Percentiles rank a stretch among this genome's conserved stretches.
Evolutionary conservation across 208 protist species (phyloP).

Genomic region (Trypanosoma cruzi): DNA sequence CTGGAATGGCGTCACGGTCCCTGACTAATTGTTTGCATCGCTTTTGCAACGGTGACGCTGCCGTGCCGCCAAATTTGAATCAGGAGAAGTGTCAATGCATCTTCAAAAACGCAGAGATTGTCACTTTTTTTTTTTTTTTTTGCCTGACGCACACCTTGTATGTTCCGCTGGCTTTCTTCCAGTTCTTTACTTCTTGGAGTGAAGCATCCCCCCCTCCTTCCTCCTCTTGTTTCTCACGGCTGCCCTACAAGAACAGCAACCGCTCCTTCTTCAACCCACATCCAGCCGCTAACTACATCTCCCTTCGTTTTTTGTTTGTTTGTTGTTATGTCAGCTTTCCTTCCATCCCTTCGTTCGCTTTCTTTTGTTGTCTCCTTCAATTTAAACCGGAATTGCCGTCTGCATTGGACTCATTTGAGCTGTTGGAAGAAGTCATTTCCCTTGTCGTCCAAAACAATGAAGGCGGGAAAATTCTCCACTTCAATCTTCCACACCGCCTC

Average conservation of each 20-base stretch:
- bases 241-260: too few species aligned
- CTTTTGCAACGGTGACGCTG: not conserved
- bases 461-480: slow-evolving; percentile 97
- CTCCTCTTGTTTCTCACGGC: too few species aligned
- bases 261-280: too few species aligned
- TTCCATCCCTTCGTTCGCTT: too few species aligned
- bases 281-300: too few species aligned
- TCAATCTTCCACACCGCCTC: slow-evolving; percentile 95
- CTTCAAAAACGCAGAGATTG: not conserved
- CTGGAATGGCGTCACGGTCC: not conserved
- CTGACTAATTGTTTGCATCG: not conserved
- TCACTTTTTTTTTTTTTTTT: not conserved
- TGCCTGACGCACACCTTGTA: too few species aligned
- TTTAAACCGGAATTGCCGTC: not conserved
- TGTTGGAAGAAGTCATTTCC: slow-evolving; percentile 96
- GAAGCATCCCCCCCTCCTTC: too few species aligned
- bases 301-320: not conserved
- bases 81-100: not conserved
- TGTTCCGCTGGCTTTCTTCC: too few species aligned
- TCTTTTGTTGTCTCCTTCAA: not conserved
- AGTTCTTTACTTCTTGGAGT: too few species aligned
- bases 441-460: slow-evolving; percentile 98
- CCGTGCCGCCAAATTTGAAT: not conserved
- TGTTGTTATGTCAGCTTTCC: too few species aligned
- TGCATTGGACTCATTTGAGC: slow-evolving; percentile 34